Evolutionary conservation across 2,329 filamentous ascomycete species (phyloP).

Genomic region (Colletotrichum agaves): DNA sequence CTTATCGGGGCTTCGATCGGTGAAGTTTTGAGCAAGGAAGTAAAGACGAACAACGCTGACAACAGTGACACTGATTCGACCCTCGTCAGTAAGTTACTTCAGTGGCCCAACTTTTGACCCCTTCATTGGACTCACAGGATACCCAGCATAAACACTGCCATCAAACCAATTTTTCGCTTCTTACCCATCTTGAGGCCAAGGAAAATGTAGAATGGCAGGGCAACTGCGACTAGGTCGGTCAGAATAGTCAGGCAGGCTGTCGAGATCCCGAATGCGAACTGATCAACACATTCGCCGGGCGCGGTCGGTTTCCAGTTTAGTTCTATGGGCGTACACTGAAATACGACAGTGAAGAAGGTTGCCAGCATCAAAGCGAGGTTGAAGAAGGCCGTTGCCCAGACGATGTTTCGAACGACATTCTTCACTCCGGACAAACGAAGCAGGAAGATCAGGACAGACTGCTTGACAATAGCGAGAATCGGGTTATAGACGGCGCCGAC

Average conservation of each 20-base stretch:
- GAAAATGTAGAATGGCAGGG: slow-evolving; percentile 54
- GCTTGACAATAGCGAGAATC: slow-evolving; percentile 53
- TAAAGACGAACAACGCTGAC: neutral
- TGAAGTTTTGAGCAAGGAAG: slow-evolving; percentile 41
- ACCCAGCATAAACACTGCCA: slow-evolving; percentile 53
- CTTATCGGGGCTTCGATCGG: neutral
- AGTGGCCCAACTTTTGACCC: too few species aligned
- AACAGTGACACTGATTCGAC: too few species aligned
- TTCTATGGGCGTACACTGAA: slow-evolving; percentile 53
- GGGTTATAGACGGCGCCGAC: slow-evolving; percentile 52
- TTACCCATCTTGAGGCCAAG: slow-evolving; percentile 51
- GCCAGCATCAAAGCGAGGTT: slow-evolving; percentile 49
- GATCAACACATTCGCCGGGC: slow-evolving; percentile 10
- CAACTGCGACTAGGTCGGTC: slow-evolving; percentile 29
- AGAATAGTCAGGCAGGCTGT: slow-evolving; percentile 23
- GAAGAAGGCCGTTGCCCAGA: slow-evolving; percentile 47
- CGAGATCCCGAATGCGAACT: slow-evolving; percentile 6
- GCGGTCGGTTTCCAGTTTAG: slow-evolving; percentile 45
- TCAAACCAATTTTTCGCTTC: slow-evolving; percentile 51
- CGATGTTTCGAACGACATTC: slow-evolving; percentile 39
- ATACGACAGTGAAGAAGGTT: slow-evolving; percentile 50
- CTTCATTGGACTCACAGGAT: slow-evolving; percentile 25
- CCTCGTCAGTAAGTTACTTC: too few species aligned
- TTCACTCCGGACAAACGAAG: slow-evolving; percentile 46
- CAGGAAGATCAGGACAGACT: slow-evolving; percentile 48